Conservation (phyloP, 164 flowering plant genomes). For the Chimonanthus praecox region DNA sequence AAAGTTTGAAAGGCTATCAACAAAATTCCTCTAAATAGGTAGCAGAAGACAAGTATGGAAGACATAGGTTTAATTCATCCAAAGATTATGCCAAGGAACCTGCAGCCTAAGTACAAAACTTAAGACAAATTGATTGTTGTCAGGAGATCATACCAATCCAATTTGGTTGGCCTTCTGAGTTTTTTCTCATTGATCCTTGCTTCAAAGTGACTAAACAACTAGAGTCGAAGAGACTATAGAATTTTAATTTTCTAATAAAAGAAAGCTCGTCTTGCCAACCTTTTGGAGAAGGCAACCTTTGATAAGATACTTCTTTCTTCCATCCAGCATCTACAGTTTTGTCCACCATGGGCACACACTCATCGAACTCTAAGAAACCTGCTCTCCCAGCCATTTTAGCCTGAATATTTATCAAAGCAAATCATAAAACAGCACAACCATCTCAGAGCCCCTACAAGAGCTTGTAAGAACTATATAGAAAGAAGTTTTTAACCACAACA, state of each 20-base stretch:
- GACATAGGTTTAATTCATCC: no score
- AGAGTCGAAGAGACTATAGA: background rate
- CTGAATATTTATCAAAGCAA: conserved; percentile 1
- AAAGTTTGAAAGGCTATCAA: no score
- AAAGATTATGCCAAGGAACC: no score
- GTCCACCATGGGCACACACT: conserved; percentile 91
- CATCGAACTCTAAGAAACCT: conserved; percentile 49
- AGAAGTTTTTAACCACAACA: no score
- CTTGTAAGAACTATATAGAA: background rate
- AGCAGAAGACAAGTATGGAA: no score
- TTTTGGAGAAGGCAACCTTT: conserved; percentile 37
- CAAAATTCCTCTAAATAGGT: no score
- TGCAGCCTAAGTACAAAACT: no score
- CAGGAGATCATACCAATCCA: no score
- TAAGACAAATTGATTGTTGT: no score
- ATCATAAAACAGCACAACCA: background rate
- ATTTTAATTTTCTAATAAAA: background rate
- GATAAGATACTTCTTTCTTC: conserved; percentile 46
- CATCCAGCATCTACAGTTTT: conserved; percentile 77
- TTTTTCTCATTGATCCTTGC: background rate
- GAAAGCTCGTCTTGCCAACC: conserved; percentile 29
- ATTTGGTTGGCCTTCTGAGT: no score
- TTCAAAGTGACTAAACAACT: background rate
- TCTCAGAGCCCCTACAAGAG: background rate
- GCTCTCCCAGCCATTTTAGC: conserved; percentile 10